Evolutionary conservation across 2,329 filamentous ascomycete species (phyloP).

Genomic region (Pseudogymnoascus verrucosus): DNA sequence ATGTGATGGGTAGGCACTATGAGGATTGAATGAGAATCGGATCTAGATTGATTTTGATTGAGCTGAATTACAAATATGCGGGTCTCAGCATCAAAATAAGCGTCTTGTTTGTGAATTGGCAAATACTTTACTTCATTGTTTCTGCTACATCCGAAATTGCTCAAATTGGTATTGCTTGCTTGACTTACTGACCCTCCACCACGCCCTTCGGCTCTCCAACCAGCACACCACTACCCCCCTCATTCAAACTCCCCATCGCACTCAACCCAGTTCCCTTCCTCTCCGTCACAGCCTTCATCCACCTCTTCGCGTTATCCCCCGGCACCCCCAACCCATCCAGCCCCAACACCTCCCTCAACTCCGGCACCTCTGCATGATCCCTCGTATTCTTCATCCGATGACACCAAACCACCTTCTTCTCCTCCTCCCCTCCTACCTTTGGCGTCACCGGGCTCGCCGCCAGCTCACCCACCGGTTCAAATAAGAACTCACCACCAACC

Average conservation of each 20-base stretch:
- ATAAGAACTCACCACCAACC: constrained; percentile 37
- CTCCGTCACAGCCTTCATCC: constrained; percentile 37
- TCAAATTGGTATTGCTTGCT: constrained; percentile 6
- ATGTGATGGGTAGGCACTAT: no score
- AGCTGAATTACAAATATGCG: background rate
- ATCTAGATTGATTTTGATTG: no score
- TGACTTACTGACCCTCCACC: background rate
- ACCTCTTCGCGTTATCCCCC: constrained; percentile 36
- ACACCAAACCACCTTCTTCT: constrained; percentile 66
- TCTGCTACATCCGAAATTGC: background rate
- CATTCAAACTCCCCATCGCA: constrained; percentile 29
- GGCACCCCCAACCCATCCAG: constrained; percentile 36
- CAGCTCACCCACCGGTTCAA: constrained; percentile 24
- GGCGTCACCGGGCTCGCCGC: constrained; percentile 16
- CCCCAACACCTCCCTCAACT: constrained; percentile 56
- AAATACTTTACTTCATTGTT: background rate
- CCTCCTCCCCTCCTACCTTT: constrained; percentile 15
- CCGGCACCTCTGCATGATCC: constrained; percentile 66
- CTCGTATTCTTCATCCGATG: constrained; percentile 74
- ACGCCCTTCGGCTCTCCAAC: background rate
- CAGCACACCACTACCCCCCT: background rate
- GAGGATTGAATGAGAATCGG: no score
- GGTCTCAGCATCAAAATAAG: background rate
- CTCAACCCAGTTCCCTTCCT: constrained; percentile 48
- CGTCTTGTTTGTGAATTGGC: background rate